Evolutionary conservation across 805 yeast genomes (phyloP), one percentile per base, ranked within the genome.

Genomic region (Phaffomyces thermotolerans): DNA sequence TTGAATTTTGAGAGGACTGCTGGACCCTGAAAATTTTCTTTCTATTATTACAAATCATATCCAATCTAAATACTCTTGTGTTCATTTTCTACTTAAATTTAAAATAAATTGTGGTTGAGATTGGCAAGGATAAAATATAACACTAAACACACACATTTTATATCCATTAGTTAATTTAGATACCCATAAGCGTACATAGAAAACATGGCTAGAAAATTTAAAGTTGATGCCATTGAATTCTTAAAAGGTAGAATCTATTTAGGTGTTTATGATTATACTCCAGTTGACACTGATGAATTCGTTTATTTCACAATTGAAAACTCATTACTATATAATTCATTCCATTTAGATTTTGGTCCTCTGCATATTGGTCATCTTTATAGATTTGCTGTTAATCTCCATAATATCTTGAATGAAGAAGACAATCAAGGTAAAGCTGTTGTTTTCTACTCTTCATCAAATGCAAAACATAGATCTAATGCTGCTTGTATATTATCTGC

Each of bases 271-370:
- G 95, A 89, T 59, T 67, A 73, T 50, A 68, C 77, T 14, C 99
- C 98, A 1, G 71, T 68, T 42, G 91, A 88, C 60, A 83, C 91
- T 2, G 76, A 73, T 23, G 82, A 81, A 31, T 66, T 80, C 36
- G 95, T 86, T 2, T 84, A 82, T 63, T 90, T 93, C 67, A 88
- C 98, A 0, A 86, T 93, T 4, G 98, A 93, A 56, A 95, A 90
- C 51, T 79, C 91, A 1, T 73, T 93, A 38, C 95, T 93, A 5
- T 93, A 93, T 63, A 93, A 93, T 59, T 74, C 95, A n/a, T 93
- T 93, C 68, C 96, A 91, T 62, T 73, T 90, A 51, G 99, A 93
- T 63, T 93, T 93, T 65, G 99, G 99, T 38, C 99, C 99, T 0
- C 69, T 93, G 52, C 95, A 91, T 61, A 79, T 91, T 41, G 97